Evolutionary conservation across 2,329 filamentous ascomycete species (phyloP), one percentile per base, ranked within the genome.

Genomic region (Pseudohalonectria lignicola): DNA sequence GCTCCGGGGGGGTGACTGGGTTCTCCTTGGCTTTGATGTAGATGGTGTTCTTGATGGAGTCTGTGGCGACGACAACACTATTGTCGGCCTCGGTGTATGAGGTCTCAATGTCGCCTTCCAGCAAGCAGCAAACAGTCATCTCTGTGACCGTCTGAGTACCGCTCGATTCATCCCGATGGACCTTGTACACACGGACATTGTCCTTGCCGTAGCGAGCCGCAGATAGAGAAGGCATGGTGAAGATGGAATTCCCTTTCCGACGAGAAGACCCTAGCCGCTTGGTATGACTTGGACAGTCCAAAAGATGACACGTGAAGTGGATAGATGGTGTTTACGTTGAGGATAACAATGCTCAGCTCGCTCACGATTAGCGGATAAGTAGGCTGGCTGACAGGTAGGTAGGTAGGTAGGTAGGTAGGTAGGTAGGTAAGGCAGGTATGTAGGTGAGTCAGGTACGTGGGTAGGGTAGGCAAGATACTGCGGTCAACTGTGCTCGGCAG

Each of bases 151-250:
- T 83, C 62, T 98, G 90, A 17, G 77, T 69, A 40, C 83, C 82
- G 15, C 83, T 82, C 52, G 77, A 68, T 55, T 77, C 68, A 59
- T 96, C 79, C 52, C 78, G 79, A 54, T 93, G 73, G 53, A 95
- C 87, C 64, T 98, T 98, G 77, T 83, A 94, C 53, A 98, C 78
- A 54, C 92, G 88, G 72, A 98, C 82, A 67, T 98, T 96, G 76
- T 96, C 92, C 77, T 98, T 90, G 66, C 84, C 84, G 59, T 88
- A 90, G 56, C 80, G 78, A 51, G 84, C 83, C 52, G 74, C 64
- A 43, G 72, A 66, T 43, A 80, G 61, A 49, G 60, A 57, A 46
- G 74, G 62, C 74, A 79, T 79, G 41, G 35, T 57, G 46, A 31
- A 4, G 19, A 25, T 36, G 8, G n/a, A 20, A 19, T 5, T 8